Conservation (phyloP, 23 red algal genomes). For the Gracilaria domingensis region DNA sequence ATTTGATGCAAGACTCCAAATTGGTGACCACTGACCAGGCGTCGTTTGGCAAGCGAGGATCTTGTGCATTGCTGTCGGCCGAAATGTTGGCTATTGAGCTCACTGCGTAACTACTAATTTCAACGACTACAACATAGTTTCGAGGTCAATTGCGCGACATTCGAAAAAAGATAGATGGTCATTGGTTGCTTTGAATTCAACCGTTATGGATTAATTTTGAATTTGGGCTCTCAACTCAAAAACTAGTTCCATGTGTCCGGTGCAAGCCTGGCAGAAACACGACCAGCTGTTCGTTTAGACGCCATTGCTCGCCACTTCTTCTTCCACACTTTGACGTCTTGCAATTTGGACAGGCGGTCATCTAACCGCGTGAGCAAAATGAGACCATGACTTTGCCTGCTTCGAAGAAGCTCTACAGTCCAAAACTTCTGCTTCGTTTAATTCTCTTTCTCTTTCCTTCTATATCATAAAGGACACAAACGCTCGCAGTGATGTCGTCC, state of each 20-base stretch:
- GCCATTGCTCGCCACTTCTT: neutral
- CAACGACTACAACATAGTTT: neutral
- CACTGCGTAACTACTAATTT: neutral
- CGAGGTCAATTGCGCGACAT: neutral
- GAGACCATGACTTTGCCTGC: neutral
- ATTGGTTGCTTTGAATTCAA: conserved; percentile 42
- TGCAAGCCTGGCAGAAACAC: neutral
- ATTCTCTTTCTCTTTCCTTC: neutral
- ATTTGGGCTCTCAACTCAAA: conserved; percentile 23
- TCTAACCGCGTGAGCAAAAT: neutral
- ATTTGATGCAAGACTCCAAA: too few relatives aligned
- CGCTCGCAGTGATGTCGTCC: neutral
- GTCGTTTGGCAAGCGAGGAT: too few relatives aligned
- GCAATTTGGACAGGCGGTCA: neutral
- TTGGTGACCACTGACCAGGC: too few relatives aligned
- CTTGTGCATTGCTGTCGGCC: too few relatives aligned
- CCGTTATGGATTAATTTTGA: conserved; percentile 32
- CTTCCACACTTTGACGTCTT: neutral
- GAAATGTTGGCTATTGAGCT: too few relatives aligned
- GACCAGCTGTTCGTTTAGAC: neutral
- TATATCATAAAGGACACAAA: neutral
- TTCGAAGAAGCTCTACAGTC: neutral
- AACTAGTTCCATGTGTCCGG: neutral
- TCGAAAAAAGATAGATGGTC: neutral
- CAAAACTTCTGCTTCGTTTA: neutral